Conservation (phyloP, 1,284 basidiomycete genomes). For the Papiliotrema flavescens region DNA sequence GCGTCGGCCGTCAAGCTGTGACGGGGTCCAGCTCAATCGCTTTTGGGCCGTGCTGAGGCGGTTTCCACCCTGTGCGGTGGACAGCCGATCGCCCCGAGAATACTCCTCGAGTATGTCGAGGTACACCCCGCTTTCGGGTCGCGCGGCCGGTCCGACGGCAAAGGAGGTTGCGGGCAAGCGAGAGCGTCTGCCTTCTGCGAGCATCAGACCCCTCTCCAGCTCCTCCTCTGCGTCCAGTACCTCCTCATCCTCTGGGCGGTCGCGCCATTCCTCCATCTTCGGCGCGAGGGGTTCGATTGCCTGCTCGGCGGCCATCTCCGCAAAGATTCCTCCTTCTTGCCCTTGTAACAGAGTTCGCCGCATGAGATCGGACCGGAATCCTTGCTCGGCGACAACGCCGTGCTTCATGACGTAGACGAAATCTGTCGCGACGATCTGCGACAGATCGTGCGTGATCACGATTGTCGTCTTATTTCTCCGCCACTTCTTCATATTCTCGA, state of each 20-base stretch:
- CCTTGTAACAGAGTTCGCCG: conserved; percentile 24
- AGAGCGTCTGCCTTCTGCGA: neutral
- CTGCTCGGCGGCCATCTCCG: conserved; percentile 46
- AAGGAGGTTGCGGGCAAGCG: conserved; percentile 26
- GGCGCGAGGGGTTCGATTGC: conserved; percentile 36
- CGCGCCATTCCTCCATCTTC: conserved; percentile 40
- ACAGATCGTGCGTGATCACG: conserved; percentile 93
- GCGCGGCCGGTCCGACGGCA: conserved; percentile 5
- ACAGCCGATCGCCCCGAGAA: conserved; percentile 13
- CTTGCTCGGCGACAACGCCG: conserved; percentile 80
- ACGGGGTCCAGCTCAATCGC: conserved; percentile 28
- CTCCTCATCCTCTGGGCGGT: conserved; percentile 28
- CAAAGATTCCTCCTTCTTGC: conserved; percentile 49
- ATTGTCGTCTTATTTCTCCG: conserved; percentile 82
- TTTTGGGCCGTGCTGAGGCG: conserved; percentile 26
- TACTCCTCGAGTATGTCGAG: conserved; percentile 42
- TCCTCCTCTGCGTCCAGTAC: conserved; percentile 34
- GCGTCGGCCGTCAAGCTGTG: conserved; percentile 18
- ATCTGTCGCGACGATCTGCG: conserved; percentile 70
- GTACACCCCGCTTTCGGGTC: conserved; percentile 28
- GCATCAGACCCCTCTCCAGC: conserved; percentile 23
- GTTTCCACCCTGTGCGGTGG: conserved; percentile 7
- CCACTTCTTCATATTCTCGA: conserved; percentile 82
- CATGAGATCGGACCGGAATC: conserved; percentile 74
- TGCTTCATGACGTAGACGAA: conserved; percentile 89